A percentile compares a stretch with the other conserved stretches of the same genome.
Evolutionary conservation across 805 yeast genomes (phyloP).

Genomic region (Candida multigemmis): DNA sequence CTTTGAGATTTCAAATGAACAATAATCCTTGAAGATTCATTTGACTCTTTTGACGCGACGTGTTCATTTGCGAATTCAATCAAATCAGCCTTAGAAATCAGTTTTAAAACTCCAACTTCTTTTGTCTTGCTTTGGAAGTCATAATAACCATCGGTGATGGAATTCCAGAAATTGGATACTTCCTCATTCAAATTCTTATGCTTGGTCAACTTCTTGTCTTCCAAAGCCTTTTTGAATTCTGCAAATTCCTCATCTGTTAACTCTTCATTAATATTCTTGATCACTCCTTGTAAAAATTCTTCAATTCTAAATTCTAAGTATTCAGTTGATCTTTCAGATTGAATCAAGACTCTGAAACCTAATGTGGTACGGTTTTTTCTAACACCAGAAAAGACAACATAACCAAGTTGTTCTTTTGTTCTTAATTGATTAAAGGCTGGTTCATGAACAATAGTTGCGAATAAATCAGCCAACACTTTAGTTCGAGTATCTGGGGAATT

Average conservation of each 20-base stretch:
- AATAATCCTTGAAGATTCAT: conserved; percentile 33
- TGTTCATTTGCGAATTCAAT: conserved; percentile 41
- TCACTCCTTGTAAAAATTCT: conserved; percentile 46
- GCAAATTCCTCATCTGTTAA: conserved; percentile 59
- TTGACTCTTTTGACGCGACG: conserved; percentile 14
- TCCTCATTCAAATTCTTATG: conserved; percentile 77
- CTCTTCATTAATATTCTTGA: conserved; percentile 29
- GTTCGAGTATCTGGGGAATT: conserved; percentile 14
- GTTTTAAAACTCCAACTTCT: conserved; percentile 48
- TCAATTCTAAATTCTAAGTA: conserved; percentile 74
- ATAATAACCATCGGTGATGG: conserved; percentile 68
- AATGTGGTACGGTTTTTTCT: conserved; percentile 61
- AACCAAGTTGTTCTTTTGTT: conserved; percentile 92
- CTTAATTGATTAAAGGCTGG: conserved; percentile 86
- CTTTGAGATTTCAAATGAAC: conserved; percentile 30
- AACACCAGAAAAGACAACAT: conserved; percentile 78
- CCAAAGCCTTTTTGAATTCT: conserved; percentile 61
- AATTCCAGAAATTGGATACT: conserved; percentile 50
- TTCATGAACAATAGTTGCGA: conserved; percentile 69
- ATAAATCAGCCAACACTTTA: conserved; percentile 48
- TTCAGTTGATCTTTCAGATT: conserved; percentile 69
- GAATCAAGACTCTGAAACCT: conserved; percentile 70
- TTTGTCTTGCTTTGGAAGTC: conserved; percentile 55
- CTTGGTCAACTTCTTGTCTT: conserved; percentile 58
- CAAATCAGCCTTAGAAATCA: conserved; percentile 49